phyloP scores from a whole-genome alignment of 768 basidiomycete genomes.

The Mycena epipterygia region DNA sequence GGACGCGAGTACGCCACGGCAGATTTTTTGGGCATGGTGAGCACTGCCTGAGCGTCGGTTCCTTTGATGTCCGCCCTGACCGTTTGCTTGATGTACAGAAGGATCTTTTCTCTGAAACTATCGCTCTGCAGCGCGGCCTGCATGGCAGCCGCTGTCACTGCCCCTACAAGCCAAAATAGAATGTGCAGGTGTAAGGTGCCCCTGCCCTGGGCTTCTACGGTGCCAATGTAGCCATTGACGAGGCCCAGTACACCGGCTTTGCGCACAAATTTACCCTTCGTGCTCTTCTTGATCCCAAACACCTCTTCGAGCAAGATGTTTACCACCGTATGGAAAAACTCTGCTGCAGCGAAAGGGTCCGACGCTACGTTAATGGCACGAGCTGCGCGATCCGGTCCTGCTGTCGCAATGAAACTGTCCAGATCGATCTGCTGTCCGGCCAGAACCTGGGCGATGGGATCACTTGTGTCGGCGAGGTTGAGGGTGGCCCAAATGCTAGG shows the following conservation, averaged over 20 bases:
- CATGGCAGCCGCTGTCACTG: conserved; percentile 32
- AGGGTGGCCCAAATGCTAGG: conserved; percentile 59
- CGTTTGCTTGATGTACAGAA: conserved; percentile 45
- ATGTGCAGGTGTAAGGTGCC: conserved; percentile 47
- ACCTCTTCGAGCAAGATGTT: conserved; percentile 40
- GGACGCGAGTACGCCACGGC: conserved; percentile 52
- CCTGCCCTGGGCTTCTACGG: conserved; percentile 45
- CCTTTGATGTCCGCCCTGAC: conserved; percentile 48
- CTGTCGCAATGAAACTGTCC: conserved; percentile 42
- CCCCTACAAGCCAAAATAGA: conserved; percentile 42
- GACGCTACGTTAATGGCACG: conserved; percentile 40
- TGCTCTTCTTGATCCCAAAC: conserved; percentile 44
- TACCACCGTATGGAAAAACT: conserved; percentile 52
- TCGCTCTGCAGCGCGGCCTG: conserved; percentile 26
- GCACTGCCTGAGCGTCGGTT: conserved; percentile 18
- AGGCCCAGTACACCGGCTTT: conserved; percentile 32
- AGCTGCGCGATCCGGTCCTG: conserved; percentile 38
- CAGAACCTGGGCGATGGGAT: conserved; percentile 60
- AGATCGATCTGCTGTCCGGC: conserved; percentile 58
- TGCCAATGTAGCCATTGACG: conserved; percentile 42
- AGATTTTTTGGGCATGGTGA: conserved; percentile 30
- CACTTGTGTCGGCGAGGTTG: too few species aligned
- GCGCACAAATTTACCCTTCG: conserved; percentile 6
- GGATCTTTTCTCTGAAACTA: conserved; percentile 45
- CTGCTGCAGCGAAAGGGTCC: conserved; percentile 49